These are phyloP conservation scores for Linum tenue DNA, from an alignment of 345 rosid genomes.

Conservation along the genomic window DNA sequence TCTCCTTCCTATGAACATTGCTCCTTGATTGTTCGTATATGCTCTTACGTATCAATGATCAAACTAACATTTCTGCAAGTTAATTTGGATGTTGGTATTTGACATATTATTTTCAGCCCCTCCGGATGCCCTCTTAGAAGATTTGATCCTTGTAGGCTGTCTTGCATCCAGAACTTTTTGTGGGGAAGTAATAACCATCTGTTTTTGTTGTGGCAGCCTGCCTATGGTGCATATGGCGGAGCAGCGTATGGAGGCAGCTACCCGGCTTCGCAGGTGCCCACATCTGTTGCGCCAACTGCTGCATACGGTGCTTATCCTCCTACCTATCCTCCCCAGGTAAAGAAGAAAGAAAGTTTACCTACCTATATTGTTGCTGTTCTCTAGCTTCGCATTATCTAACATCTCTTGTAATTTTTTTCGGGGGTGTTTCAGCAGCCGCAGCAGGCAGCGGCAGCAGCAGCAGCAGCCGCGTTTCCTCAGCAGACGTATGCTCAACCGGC, in stretches of 20 bases:
- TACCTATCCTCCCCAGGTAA: slow-evolving; percentile 74
- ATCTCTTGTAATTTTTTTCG: neutral
- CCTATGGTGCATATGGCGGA: slow-evolving; percentile 60
- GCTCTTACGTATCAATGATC: neutral
- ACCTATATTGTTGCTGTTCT: neutral
- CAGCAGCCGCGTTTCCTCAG: slow-evolving; percentile 31
- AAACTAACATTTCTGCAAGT: neutral
- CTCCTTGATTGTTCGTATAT: neutral
- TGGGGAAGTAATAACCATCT: neutral
- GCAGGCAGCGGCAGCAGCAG: slow-evolving; percentile 8
- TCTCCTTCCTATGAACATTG: too few relatives aligned
- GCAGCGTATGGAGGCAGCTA: slow-evolving; percentile 48
- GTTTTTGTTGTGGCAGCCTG: slow-evolving; percentile 39
- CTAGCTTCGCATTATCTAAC: too few relatives aligned
- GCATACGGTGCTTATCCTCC: slow-evolving; percentile 76
- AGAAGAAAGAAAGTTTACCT: neutral
- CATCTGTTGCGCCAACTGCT: slow-evolving; percentile 57
- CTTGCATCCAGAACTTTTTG: neutral
- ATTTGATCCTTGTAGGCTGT: neutral
- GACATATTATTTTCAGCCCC: too few relatives aligned
- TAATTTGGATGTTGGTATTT: too few relatives aligned
- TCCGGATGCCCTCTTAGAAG: neutral
- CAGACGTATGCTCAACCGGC: slow-evolving; percentile 59
- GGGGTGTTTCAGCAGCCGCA: slow-evolving; percentile 13
- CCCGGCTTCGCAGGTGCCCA: slow-evolving; percentile 52